Evolutionary conservation across 768 basidiomycete species (phyloP), one percentile per base, ranked within the genome.

Genomic region (Gautieria morchelliformis): DNA sequence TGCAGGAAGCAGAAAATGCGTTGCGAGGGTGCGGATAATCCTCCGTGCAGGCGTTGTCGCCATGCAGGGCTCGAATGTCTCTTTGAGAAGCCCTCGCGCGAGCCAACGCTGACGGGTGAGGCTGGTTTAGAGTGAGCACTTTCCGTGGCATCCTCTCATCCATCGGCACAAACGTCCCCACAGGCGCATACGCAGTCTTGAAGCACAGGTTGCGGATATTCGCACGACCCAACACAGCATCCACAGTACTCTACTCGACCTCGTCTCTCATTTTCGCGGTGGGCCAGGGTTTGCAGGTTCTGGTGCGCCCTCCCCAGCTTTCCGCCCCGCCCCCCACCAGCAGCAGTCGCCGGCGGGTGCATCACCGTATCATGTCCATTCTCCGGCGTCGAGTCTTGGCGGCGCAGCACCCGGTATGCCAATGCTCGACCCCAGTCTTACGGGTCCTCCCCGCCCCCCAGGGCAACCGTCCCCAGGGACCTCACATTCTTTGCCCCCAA

Each of bases 1-100:
- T 95, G 93, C 70, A 78, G 93, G 63, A 89, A 92, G 66, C 93
- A 94, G 76, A 96, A 96, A 74, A 96, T 96, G 94, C 79, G 93
- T 63, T 97, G 93, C 67, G 92, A 94, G 69, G 93, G 92, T 1
- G 94, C 93, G 15, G 94, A 96, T 68, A 93, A 90, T 65, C 93
- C 94, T 24, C 94, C 94, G n/a, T 97, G 94, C 71, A 85, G 88
- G 65, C 83, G 94, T 45, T 97, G 94, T 72, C 80, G 89, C 33
- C 87, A 92, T 64, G 85, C 88, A 19, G 89, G 90, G 3, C 76
- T 96, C 12, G 89, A 93, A 42, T 97, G 94, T 72, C 77, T 96
- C 35, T 95, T 97, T 68, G 94, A 97, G 70, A 96, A 96, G 64
- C 94, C 94, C 3, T 85, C 83, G 12, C 78, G 85, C 63, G 91